phyloP scores from a whole-genome alignment of 2,329 filamentous ascomycete genomes.

The Pezicula radicicola region DNA sequence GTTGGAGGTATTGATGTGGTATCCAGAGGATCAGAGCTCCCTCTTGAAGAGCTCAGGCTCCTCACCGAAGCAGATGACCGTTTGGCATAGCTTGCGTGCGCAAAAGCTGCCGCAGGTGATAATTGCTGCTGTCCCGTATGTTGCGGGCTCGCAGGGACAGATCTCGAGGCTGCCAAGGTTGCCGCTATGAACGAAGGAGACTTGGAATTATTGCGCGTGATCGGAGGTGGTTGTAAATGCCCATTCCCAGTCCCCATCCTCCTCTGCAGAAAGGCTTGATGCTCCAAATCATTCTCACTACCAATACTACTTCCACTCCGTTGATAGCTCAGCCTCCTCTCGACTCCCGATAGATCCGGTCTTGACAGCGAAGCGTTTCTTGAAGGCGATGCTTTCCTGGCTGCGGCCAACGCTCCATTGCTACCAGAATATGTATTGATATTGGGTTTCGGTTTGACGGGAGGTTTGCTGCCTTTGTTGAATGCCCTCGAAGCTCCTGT shows the following conservation, averaged over 20 bases:
- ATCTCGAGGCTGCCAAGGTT: constrained; percentile 59
- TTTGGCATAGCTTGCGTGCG: background rate
- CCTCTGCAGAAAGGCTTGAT: constrained; percentile 9
- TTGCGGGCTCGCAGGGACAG: constrained; percentile 48
- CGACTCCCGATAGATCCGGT: constrained; percentile 2
- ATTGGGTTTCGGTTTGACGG: constrained; percentile 34
- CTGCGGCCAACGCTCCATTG: constrained; percentile 42
- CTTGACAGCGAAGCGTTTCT: constrained; percentile 7
- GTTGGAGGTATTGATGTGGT: constrained; percentile 59
- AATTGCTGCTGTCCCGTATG: constrained; percentile 25
- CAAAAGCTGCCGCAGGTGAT: constrained; percentile 2
- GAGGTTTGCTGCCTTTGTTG: constrained; percentile 39
- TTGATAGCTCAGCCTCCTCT: constrained; percentile 8
- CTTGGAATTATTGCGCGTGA: constrained; percentile 26
- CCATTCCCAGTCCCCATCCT: constrained; percentile 9
- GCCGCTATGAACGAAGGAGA: constrained; percentile 62
- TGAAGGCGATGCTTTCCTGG: constrained; percentile 23
- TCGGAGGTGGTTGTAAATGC: constrained; percentile 16
- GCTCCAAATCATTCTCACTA: constrained; percentile 11
- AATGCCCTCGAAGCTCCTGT: constrained; percentile 46
- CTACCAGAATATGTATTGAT: constrained; percentile 35
- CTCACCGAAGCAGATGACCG: constrained; percentile 14
- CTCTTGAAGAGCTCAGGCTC: constrained; percentile 16
- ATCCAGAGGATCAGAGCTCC: constrained; percentile 39
- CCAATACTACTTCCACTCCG: constrained; percentile 17